Evolutionary conservation across 108 stramenopile species (phyloP), one percentile per base, ranked within the genome.

Genomic region (Epithemia pelagica): DNA sequence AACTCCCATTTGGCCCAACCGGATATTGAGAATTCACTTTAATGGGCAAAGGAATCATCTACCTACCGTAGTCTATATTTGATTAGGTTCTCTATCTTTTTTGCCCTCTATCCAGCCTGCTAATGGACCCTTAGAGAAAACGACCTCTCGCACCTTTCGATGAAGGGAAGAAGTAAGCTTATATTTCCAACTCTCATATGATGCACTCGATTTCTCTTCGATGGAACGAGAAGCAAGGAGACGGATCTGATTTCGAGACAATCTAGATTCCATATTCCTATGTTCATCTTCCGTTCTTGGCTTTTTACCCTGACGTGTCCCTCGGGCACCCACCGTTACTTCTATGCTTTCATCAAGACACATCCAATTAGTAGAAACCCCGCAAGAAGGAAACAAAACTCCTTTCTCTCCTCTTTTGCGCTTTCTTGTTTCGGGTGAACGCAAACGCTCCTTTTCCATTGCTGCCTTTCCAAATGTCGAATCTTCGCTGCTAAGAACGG

Each of bases 1-100:
- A 66, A 32, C 78, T 96, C 10, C 89, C 89, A 0, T 94, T 82
- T 66, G 92, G 92, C 61, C 92, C 92, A n/a, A 55, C 56, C 31
- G 51, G 52, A 54, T 66, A 54, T 54, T 66, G 27, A 31, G 8
- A 21, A 23, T 21, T 5, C 56, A n/a, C 26, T 58, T 5, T 58
- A 52, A 19, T 19, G 20, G 15, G 20, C 52, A 52, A 52, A 52
- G 20, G 52, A n/a, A n/a, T n/a, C n/a, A n/a, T n/a, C n/a, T n/a
- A n/a, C n/a, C n/a, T n/a, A n/a, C n/a, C n/a, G n/a, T n/a, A n/a
- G n/a, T n/a, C n/a, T n/a, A n/a, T n/a, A n/a, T n/a, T n/a, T n/a
- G n/a, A n/a, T n/a, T n/a, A n/a, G 37, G 15, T 46, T 46, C 37
- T 46, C 10, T 15, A 46, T 46, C 15, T 46, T 15, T 15, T 46